phyloP scores from a whole-genome alignment of 2,329 filamentous ascomycete genomes.

The Pseudophaeomoniella oleicola region DNA sequence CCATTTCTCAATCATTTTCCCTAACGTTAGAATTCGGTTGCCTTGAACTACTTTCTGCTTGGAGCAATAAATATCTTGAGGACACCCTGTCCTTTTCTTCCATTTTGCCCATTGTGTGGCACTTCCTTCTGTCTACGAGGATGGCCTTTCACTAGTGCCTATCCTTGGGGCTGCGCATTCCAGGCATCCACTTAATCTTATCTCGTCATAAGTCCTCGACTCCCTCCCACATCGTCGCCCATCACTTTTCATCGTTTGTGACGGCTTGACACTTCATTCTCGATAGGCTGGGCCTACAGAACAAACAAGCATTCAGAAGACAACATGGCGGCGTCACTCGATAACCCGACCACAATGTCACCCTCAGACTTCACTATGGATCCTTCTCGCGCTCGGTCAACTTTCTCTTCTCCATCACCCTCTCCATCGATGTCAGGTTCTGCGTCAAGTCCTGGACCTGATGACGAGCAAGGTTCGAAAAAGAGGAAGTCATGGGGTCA shows the following conservation, averaged over 20 bases:
- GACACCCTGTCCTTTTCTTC: not conserved
- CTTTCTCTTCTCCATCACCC: not conserved
- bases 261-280: not conserved
- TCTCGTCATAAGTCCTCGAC: not conserved
- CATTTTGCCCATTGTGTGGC: not conserved
- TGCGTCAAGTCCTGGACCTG: too few relatives aligned
- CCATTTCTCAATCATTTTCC: too few relatives aligned
- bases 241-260: not conserved
- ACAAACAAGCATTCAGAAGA: not conserved
- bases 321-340: not conserved
- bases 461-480: conserved; percentile 46
- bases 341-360: not conserved
- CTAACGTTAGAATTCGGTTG: too few relatives aligned
- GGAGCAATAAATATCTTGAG: too few relatives aligned
- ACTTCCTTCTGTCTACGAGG: not conserved
- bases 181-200: not conserved
- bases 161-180: not conserved
- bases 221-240: not conserved
- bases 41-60: too few relatives aligned
- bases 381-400: not conserved
- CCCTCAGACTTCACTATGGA: not conserved
- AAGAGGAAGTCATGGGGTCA: conserved; percentile 99
- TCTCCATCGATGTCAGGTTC: not conserved
- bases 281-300: not conserved
- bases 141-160: not conserved